These are phyloP conservation scores for Colletotrichum camelliae DNA, from an alignment of 2,329 filamentous ascomycete genomes.

Conservation along the genomic window DNA sequence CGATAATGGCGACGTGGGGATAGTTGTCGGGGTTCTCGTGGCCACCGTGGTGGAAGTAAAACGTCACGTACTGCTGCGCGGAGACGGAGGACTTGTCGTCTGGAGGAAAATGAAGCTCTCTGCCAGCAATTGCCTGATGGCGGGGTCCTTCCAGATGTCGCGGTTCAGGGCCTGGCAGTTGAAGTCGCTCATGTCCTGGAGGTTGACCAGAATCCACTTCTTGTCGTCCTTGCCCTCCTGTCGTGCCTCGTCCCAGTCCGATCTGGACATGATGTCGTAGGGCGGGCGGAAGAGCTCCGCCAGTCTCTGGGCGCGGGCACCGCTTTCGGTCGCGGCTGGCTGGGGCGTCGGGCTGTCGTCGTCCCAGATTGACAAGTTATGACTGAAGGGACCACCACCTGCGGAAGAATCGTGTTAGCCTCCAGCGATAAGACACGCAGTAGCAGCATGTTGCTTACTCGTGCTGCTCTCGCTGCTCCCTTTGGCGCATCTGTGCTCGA, in stretches of 20 bases:
- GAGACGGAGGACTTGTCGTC: conserved; percentile 82
- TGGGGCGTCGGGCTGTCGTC: conserved; percentile 24
- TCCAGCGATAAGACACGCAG: background rate
- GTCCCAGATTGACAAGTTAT: conserved; percentile 44
- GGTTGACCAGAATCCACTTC: conserved; percentile 96
- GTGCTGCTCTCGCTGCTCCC: conserved; percentile 11
- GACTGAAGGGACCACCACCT: conserved; percentile 40
- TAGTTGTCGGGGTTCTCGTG: conserved; percentile 88
- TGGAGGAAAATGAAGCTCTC: conserved; percentile 98
- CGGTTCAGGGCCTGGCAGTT: conserved; percentile 93
- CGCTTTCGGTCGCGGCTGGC: conserved; percentile 48
- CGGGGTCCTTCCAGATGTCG: conserved; percentile 91
- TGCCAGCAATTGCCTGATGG: conserved; percentile 78
- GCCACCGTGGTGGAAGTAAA: conserved; percentile 77
- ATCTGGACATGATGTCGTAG: conserved; percentile 82
- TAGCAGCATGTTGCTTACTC: conserved; percentile 26
- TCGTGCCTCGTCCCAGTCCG: conserved; percentile 82
- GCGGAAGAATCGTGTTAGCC: background rate
- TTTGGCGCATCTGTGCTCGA: conserved; percentile 66
- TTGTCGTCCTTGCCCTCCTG: conserved; percentile 84
- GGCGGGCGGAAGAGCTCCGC: conserved; percentile 93
- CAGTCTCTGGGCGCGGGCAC: conserved; percentile 74
- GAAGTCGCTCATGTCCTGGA: conserved; percentile 93
- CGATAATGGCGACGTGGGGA: conserved; percentile 94
- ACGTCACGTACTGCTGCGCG: conserved; percentile 82